Evolutionary conservation across 2,329 filamentous ascomycete genomes (phyloP), one percentile per base, ranked within the genome.

Genomic region (Aaosphaeria arxii): DNA sequence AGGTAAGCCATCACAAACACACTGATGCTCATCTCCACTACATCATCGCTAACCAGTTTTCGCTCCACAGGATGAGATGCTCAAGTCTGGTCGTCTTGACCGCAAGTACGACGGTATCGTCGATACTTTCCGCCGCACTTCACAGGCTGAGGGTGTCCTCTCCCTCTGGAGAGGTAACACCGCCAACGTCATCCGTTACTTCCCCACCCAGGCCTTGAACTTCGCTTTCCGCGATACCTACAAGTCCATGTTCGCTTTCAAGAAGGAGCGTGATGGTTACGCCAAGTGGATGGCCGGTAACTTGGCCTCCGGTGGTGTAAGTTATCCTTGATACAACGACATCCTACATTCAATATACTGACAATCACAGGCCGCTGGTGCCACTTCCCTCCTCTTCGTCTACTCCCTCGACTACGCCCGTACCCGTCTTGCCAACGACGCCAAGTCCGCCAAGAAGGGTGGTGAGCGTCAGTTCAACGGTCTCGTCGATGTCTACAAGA

Each of bases 181-280:
- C 76, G 94, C 94, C 90, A 99, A 99, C 88, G 94, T 99, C 79
- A 96, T 99, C 85, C 94, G 94, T 88, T 99, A 99, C 85, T 99
- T 99, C 90, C 94, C 94, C 69, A 99, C 94, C 77, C 94, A 99
- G 86, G 94, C 94, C 71, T 84, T 99, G 77, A 99, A 99, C 91
- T 99, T 99, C 75, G 94, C 94, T 77, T 99, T 99, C 94, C 94
- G 94, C 79, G 94, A 99, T 80, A 96, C 95, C 87, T 99, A 96
- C 91, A 99, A 99, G 91, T 84, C 88, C 74, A 95, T 99, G 91
- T 99, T 99, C 87, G 89, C 90, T 75, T 99, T 90, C 91, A 99
- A 97, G 91, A 97, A 97, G 89, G 94, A 99, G 59, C 87, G 87
- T 80, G 94, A 99, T 77, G 94, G 94, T 73, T 99, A 99, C 79